Percentiles rank a stretch among this genome's conserved stretches.
These are phyloP conservation scores for Lactarius tabidus DNA, from an alignment of 768 basidiomycete species.

Conservation along the genomic window DNA sequence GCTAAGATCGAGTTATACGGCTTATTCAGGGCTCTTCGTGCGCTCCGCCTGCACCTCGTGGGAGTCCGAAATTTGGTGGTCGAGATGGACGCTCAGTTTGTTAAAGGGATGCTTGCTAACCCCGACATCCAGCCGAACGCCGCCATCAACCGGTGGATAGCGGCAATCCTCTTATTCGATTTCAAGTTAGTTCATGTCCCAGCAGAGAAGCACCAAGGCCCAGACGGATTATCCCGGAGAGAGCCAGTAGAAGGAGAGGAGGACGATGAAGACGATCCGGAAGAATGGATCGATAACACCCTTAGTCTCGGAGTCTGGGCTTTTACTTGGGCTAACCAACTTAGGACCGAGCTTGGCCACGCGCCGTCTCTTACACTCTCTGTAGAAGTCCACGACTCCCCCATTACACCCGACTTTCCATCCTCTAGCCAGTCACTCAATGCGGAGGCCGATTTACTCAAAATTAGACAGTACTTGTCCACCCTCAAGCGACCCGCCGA, in stretches of 20 bases:
- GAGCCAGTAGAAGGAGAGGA: background rate
- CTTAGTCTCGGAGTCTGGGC: background rate
- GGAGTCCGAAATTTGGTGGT: conserved; percentile 27
- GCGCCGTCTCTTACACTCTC: no score
- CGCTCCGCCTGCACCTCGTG: conserved; percentile 27
- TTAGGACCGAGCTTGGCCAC: no score
- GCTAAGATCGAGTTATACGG: no score
- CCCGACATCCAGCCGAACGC: conserved; percentile 38
- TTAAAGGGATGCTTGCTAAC: conserved; percentile 40
- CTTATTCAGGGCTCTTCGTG: background rate
- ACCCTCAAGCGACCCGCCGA: no score
- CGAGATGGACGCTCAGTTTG: conserved; percentile 40
- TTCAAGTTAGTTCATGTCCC: conserved; percentile 39
- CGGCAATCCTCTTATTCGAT: conserved; percentile 36
- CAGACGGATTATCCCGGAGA: conserved; percentile 33
- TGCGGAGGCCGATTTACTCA: no score
- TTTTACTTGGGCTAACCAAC: no score
- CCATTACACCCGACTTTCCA: no score
- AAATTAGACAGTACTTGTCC: no score
- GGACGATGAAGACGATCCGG: background rate
- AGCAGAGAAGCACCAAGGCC: conserved; percentile 24
- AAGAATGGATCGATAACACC: no score
- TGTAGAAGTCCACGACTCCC: no score
- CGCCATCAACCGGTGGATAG: conserved; percentile 42
- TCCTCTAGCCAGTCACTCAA: no score